These are phyloP conservation scores for Fraxinus platypoda DNA, from an alignment of 305 asterid species.

Conservation along the genomic window DNA sequence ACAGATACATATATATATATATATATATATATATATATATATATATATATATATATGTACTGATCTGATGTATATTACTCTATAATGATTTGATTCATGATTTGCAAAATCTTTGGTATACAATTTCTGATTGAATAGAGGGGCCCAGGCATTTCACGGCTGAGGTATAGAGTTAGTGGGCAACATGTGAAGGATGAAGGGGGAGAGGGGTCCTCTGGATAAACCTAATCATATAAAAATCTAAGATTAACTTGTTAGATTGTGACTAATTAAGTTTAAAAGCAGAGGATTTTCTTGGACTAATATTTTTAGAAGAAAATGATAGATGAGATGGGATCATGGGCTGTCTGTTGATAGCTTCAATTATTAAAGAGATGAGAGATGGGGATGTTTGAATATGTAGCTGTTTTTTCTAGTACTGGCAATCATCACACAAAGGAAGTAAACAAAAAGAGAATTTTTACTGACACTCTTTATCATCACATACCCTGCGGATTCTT, in stretches of 20 bases:
- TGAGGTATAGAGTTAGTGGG: constrained; percentile 59
- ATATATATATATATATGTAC: constrained; percentile 23
- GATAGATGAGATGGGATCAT: constrained; percentile 21
- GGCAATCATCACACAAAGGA: constrained; percentile 17
- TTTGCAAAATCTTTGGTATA: constrained; percentile 3
- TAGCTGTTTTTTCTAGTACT: neutral
- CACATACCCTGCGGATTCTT: constrained; percentile 7
- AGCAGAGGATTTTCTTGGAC: neutral
- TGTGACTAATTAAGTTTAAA: neutral
- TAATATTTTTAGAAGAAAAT: neutral
- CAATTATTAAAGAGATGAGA: constrained; percentile 24
- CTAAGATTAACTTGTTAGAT: neutral
- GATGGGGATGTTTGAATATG: neutral
- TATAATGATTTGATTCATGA: constrained; percentile 10
- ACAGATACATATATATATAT: too few species aligned
- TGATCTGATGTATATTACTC: constrained; percentile 42
- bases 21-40: constrained; percentile 25
- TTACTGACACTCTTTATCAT: constrained; percentile 22
- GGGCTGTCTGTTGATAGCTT: constrained; percentile 24
- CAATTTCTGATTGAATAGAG: constrained; percentile 35
- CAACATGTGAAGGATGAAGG: constrained; percentile 64
- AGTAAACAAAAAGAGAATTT: constrained; percentile 29
- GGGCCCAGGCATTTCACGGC: constrained; percentile 56
- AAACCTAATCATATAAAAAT: neutral
- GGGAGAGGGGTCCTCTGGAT: constrained; percentile 51